Conservation (phyloP, 2,329 filamentous ascomycete species). For the Xylariales sp. region DNA sequence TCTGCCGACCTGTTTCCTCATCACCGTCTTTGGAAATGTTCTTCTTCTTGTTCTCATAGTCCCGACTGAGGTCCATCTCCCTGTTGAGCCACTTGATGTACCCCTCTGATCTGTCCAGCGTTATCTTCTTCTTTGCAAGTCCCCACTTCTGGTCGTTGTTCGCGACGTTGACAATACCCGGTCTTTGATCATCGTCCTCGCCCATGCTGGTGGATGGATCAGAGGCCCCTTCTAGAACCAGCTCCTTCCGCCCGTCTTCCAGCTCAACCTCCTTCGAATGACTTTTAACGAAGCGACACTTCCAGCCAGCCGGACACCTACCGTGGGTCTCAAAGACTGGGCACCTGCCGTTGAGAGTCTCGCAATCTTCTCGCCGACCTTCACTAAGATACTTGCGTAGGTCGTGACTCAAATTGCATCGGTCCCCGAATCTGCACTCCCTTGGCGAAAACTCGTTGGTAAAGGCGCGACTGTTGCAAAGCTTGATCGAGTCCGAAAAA, state of each 20-base stretch:
- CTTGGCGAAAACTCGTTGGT: constrained; percentile 76
- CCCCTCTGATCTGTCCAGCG: constrained; percentile 67
- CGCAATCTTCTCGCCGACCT: constrained; percentile 75
- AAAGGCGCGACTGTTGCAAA: constrained; percentile 71
- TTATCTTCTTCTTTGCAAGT: constrained; percentile 66
- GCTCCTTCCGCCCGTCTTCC: constrained; percentile 76
- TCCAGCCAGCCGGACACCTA: constrained; percentile 81
- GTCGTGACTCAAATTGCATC: constrained; percentile 79
- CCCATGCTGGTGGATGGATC: constrained; percentile 9
- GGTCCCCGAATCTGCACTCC: constrained; percentile 71
- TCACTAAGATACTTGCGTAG: constrained; percentile 79
- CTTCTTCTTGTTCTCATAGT: constrained; percentile 40
- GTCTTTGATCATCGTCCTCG: constrained; percentile 39
- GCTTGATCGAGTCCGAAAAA: constrained; percentile 69
- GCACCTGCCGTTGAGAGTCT: constrained; percentile 71
- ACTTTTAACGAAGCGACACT: constrained; percentile 83
- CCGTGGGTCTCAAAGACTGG: constrained; percentile 76
- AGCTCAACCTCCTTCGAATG: constrained; percentile 78
- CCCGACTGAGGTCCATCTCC: constrained; percentile 47
- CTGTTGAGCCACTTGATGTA: constrained; percentile 76
- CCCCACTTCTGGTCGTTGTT: constrained; percentile 65
- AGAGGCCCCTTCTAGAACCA: constrained; percentile 57
- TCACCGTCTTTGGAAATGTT: constrained; percentile 32
- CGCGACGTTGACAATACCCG: constrained; percentile 72
- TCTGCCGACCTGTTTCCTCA: constrained; percentile 23